These are phyloP conservation scores for Pelargonium citronellum DNA, from an alignment of 441 rosid species.

Conservation along the genomic window DNA sequence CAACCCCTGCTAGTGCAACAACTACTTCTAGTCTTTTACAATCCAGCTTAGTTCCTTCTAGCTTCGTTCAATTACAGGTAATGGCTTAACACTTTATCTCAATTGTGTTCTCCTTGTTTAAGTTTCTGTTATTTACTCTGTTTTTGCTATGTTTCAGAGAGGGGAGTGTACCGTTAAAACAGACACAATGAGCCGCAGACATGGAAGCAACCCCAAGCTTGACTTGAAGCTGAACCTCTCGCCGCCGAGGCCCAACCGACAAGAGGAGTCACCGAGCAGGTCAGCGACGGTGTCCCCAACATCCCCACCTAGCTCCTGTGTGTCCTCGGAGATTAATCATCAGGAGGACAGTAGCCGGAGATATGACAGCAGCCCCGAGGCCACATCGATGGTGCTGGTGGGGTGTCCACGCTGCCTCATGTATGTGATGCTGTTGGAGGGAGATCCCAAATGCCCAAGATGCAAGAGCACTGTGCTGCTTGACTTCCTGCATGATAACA, in stretches of 20 bases:
- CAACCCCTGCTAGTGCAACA: constrained; percentile 12
- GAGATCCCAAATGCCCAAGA: constrained; percentile 89
- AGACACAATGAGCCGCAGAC: constrained; percentile 64
- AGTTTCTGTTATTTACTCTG: constrained; percentile 1
- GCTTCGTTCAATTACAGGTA: constrained; percentile 23
- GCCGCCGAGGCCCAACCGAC: constrained; percentile 49
- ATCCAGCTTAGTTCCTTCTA: not conserved
- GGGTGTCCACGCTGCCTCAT: constrained; percentile 95
- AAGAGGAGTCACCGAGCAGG: constrained; percentile 49
- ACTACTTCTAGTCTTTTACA: not conserved
- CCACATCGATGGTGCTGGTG: constrained; percentile 83
- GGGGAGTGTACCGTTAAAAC: constrained; percentile 3
- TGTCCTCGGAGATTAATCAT: constrained; percentile 70
- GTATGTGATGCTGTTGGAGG: constrained; percentile 93
- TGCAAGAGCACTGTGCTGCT: constrained; percentile 98
- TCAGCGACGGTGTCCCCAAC: constrained; percentile 66
- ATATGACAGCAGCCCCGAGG: constrained; percentile 68
- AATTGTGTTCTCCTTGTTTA: no score
- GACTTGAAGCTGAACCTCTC: constrained; percentile 91
- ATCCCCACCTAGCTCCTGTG: constrained; percentile 84
- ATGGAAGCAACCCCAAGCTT: constrained; percentile 51
- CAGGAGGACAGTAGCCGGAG: constrained; percentile 30
- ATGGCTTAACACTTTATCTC: not conserved
- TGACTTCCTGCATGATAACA: constrained; percentile 63
- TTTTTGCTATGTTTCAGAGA: not conserved